Conservation (phyloP, 192 early-diverging fungal species). For the Umbelopsis sp. region DNA sequence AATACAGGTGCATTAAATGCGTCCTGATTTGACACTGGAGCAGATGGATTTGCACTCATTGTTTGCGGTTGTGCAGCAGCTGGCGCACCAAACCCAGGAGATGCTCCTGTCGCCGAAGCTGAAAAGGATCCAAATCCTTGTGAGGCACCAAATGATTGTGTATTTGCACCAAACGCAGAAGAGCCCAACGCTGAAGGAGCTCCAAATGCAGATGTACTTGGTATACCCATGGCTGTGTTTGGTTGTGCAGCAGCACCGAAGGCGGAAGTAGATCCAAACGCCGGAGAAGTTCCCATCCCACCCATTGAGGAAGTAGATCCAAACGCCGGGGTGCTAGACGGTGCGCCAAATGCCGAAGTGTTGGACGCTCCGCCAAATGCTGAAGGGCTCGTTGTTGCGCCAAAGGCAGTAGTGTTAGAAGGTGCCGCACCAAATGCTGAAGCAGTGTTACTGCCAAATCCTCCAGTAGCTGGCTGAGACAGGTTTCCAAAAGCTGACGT, state of each 20-base stretch:
- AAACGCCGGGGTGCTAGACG: neutral
- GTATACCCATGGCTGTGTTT: constrained; percentile 10
- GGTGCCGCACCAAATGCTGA: constrained; percentile 17
- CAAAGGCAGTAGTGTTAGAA: constrained; percentile 21
- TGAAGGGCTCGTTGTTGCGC: neutral
- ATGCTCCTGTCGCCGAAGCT: neutral
- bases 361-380: constrained; percentile 8
- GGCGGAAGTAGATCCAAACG: constrained; percentile 25
- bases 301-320: constrained; percentile 5
- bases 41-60: neutral
- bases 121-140: neutral
- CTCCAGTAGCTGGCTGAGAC: constrained; percentile 5
- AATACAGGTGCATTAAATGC: constrained; percentile 43
- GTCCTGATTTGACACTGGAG: neutral
- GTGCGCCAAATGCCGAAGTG: constrained; percentile 4
- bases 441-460: constrained; percentile 31
- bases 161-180: constrained; percentile 5
- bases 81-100: neutral
- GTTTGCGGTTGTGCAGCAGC: neutral
- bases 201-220: constrained; percentile 29
- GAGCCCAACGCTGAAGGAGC: constrained; percentile 4
- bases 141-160: neutral
- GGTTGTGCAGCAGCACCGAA: constrained; percentile 27
- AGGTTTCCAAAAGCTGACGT: constrained; percentile 30
- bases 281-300: neutral